Evolutionary conservation across 805 yeast species (phyloP).

Genomic region (Candida michaelii): DNA sequence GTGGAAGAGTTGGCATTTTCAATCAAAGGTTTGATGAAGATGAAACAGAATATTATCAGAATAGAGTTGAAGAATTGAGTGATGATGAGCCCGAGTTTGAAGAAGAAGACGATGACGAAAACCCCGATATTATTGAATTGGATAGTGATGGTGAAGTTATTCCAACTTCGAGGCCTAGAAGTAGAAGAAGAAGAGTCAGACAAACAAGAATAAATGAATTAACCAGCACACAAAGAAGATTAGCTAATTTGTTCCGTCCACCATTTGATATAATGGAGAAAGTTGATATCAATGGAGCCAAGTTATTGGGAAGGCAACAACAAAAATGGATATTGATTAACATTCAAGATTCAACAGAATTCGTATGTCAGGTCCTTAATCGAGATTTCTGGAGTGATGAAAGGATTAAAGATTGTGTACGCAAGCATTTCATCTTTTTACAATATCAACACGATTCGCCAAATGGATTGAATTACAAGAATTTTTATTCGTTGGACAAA

Average conservation of each 20-base stretch:
- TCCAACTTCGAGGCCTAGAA: conserved; percentile 19
- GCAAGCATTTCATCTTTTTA: conserved; percentile 71
- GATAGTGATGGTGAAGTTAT: conserved; percentile 28
- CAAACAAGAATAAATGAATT: conserved; percentile 32
- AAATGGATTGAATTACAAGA: conserved; percentile 67
- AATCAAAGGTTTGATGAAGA: conserved; percentile 53
- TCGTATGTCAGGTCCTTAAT: conserved; percentile 84
- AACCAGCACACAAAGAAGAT: conserved; percentile 56
- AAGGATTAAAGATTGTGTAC: conserved; percentile 62
- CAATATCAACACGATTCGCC: conserved; percentile 82
- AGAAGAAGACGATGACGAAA: conserved; percentile 26
- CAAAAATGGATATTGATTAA: conserved; percentile 85
- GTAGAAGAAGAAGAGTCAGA: conserved; percentile 28
- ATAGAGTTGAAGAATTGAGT: conserved; percentile 19
- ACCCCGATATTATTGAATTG: conserved; percentile 27
- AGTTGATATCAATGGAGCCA: conserved; percentile 72
- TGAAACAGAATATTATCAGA: conserved; percentile 26
- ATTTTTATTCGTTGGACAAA: conserved; percentile 67
- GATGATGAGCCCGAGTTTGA: conserved; percentile 32
- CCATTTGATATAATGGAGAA: conserved; percentile 87
- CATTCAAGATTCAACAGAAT: conserved; percentile 82
- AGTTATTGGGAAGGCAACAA: conserved; percentile 56
- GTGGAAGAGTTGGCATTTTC: conserved; percentile 53
- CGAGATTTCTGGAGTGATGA: conserved; percentile 88
- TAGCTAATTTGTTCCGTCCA: conserved; percentile 85